Evolutionary conservation across 306 rosid species (phyloP).

Genomic region (Gastrolobium villosum): DNA sequence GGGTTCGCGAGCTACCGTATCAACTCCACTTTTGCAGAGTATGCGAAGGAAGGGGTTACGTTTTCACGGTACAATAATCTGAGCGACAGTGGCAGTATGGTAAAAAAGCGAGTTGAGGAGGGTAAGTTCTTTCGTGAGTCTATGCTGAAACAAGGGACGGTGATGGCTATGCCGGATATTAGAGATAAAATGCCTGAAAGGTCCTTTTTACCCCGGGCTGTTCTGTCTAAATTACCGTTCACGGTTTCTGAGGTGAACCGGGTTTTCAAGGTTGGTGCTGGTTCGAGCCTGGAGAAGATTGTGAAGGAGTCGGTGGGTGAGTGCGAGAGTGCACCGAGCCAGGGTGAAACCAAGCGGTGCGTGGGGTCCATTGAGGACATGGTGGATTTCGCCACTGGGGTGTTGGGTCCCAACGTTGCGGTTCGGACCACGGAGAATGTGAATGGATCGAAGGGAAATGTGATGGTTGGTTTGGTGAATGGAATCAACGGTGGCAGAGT

Average conservation of each 20-base stretch:
- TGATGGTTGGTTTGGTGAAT: constrained; percentile 56
- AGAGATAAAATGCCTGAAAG: constrained; percentile 67
- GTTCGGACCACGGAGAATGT: constrained; percentile 60
- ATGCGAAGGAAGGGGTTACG: constrained; percentile 48
- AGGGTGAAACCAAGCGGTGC: constrained; percentile 69
- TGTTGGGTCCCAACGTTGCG: constrained; percentile 59
- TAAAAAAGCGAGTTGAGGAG: constrained; percentile 63
- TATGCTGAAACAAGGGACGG: constrained; percentile 58
- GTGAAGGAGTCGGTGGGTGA: constrained; percentile 53
- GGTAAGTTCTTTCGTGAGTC: constrained; percentile 73
- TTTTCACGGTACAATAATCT: constrained; percentile 50
- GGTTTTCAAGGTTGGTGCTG: constrained; percentile 55
- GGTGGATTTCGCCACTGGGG: constrained; percentile 63
- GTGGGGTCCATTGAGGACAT: constrained; percentile 65
- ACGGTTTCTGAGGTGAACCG: constrained; percentile 50
- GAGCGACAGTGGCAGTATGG: constrained; percentile 56
- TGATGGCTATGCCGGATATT: constrained; percentile 67
- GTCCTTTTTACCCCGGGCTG: constrained; percentile 64
- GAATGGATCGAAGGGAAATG: constrained; percentile 50
- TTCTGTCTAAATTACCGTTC: constrained; percentile 63
- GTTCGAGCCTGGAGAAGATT: constrained; percentile 63
- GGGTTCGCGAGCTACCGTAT: constrained; percentile 63
- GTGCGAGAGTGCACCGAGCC: constrained; percentile 64
- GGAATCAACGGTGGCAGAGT: constrained; percentile 65
- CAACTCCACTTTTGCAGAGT: constrained; percentile 61